Evolutionary conservation across 441 rosid genomes (phyloP).

Genomic region (Euphorbia corollata): DNA sequence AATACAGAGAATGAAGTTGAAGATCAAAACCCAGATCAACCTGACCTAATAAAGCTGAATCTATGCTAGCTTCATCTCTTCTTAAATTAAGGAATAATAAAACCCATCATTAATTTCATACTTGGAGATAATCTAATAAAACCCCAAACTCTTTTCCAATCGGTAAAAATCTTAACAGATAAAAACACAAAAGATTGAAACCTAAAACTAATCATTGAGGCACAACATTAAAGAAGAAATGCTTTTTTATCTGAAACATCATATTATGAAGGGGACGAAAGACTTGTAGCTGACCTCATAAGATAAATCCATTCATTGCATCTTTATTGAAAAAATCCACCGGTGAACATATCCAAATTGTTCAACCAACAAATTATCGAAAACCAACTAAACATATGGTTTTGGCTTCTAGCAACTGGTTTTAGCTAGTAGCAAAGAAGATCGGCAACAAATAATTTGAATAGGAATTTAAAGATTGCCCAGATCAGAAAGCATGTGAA

Average conservation of each 20-base stretch:
- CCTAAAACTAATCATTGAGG: background rate
- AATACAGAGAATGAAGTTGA: background rate
- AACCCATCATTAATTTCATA: background rate
- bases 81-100: background rate
- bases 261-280: background rate
- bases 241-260: constrained; percentile 8
- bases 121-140: background rate
- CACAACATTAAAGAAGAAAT: background rate
- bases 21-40: constrained; percentile 7
- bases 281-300: constrained; percentile 25
- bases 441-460: constrained; percentile 17
- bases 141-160: constrained; percentile 1
- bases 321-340: constrained; percentile 18
- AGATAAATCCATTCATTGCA: constrained; percentile 20
- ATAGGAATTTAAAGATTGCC: constrained; percentile 16
- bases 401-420: constrained; percentile 5
- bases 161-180: constrained; percentile 5
- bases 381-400: constrained; percentile 8
- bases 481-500: constrained; percentile 23
- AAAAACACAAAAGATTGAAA: constrained; percentile 12
- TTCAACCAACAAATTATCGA: constrained; percentile 9
- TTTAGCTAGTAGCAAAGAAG: background rate
- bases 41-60: background rate
- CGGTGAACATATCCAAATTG: constrained; percentile 14
- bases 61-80: background rate